Percentiles rank a stretch among this genome's conserved stretches.
Conservation (phyloP, 2,329 filamentous ascomycete genomes). For the Phyllosticta citriasiana region DNA sequence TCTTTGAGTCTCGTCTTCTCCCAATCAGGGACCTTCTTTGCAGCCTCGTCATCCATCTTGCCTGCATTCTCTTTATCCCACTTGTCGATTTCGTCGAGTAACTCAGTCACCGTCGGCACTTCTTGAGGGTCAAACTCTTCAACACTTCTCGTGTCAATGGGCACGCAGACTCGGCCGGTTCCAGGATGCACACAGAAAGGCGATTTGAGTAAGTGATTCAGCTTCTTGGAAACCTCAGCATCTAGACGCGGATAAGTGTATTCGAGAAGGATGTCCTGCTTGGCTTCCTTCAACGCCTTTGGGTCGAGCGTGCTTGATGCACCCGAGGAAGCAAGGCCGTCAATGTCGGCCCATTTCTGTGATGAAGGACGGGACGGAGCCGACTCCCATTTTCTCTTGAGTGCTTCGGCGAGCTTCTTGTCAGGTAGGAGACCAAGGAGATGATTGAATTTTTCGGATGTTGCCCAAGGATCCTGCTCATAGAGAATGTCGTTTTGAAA, state of each 20-base stretch:
- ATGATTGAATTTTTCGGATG: conserved; percentile 59
- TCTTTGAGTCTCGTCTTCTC: conserved; percentile 94
- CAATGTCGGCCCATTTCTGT: conserved; percentile 91
- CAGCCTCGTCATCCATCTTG: conserved; percentile 24
- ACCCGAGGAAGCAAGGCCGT: conserved; percentile 68
- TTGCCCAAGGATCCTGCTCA: conserved; percentile 77
- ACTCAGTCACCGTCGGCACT: conserved; percentile 79
- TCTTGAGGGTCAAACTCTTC: conserved; percentile 77
- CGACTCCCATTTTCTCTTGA: conserved; percentile 86
- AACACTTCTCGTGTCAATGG: conserved; percentile 66
- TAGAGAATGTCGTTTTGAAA: conserved; percentile 76
- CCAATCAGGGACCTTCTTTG: conserved; percentile 64
- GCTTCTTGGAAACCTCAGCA: conserved; percentile 93
- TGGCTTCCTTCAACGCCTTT: conserved; percentile 69
- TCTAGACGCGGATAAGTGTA: conserved; percentile 97
- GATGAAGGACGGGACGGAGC: conserved; percentile 65
- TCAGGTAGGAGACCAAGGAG: conserved; percentile 82
- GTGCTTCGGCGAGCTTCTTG: conserved; percentile 60
- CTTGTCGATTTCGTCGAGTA: conserved; percentile 76
- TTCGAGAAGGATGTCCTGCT: conserved; percentile 92
- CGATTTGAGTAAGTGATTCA: conserved; percentile 95
- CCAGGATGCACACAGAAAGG: conserved; percentile 95
- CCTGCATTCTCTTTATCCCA: conserved; percentile 49
- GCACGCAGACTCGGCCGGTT: conserved; percentile 89
- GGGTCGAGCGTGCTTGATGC: conserved; percentile 62